Evolutionary conservation across 371 early-diverging fungal species (phyloP), one percentile per base, ranked within the genome.

Genomic region (Cokeromyces recurvatus): DNA sequence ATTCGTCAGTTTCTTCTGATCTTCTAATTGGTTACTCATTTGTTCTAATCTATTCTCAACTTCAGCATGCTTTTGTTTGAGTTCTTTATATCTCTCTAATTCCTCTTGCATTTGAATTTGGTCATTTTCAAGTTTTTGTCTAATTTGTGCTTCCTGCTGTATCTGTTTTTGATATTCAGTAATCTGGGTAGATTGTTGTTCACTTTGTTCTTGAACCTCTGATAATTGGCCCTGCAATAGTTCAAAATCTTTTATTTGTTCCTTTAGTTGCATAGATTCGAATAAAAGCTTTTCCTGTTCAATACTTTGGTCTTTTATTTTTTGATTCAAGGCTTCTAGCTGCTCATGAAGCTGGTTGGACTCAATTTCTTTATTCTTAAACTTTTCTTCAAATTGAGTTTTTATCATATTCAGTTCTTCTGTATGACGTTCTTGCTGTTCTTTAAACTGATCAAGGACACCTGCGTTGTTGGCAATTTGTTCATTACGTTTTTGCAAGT

Each of bases 291-390:
- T 34, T 8, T 51, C 52, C 19, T 22, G 10, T 10, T 38, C 38
- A 3, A 38, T 20, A 14, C 20, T 38, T 17, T 38, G 36, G 2
- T 38, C 35, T n/a, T 43, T 43, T 7, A 49, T 12, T 16, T 47
- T 42, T 14, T 53, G 37, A 0, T 34, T 46, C 32, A 43, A 6
- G 3, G 20, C 22, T 21, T 43, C 43, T 9, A 55, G 7, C 20
- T 55, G 48, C 15, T 55, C 39, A 16, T 49, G 49, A 35, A 55
- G 48, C 2, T 34, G 19, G 0, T 57, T 37, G 14, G 34, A 19
- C 41, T 57, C 45, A 2, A 43, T 20, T 23, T 57, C 37, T 21
- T 57, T 47, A 2, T 51, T 22, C 17, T 43, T 34, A 4, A 57
- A n/a, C 12, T 17, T 32, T 14, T 52, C 51, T 43, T 57, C 51